Percentiles rank a stretch among this genome's conserved stretches.
Conservation (phyloP, 257 asterid species). For the Solanum gracilifrons region DNA sequence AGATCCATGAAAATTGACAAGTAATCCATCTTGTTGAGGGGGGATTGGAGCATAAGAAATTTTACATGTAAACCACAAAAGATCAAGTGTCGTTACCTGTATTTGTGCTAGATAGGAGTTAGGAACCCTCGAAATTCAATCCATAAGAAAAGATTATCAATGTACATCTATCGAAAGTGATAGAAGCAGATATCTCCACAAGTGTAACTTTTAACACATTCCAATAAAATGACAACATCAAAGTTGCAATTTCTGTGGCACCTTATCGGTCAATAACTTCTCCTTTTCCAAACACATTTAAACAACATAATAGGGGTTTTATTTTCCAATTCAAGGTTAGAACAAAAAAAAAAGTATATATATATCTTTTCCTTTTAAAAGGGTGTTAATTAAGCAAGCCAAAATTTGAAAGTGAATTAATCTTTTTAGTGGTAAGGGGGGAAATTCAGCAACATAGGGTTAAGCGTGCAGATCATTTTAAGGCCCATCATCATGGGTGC, state of each 20-base stretch:
- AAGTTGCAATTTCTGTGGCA: not conserved
- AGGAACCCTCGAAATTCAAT: not conserved
- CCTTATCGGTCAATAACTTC: not conserved
- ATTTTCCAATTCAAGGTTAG: not conserved
- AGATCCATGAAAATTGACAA: not conserved
- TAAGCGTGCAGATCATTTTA: not conserved
- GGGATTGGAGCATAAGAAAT: not conserved
- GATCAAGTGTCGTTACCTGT: not conserved
- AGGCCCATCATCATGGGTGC: not conserved
- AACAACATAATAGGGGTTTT: not conserved
- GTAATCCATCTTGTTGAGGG: not conserved
- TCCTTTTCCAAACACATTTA: not conserved
- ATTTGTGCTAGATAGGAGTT: not conserved
- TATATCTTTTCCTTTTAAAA: not conserved
- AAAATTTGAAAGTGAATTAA: not conserved
- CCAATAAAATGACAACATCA: not conserved
- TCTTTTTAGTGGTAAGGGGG: not conserved
- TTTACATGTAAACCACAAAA: not conserved
- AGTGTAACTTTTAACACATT: not conserved
- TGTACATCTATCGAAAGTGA: not conserved
- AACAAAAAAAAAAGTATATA: not conserved
- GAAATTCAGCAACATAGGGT: not conserved
- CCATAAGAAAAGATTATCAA: not conserved
- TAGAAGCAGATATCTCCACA: not conserved
- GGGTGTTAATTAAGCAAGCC: not conserved